These are phyloP conservation scores for Amaranthus cruentus DNA, from an alignment of 148 eudicot genomes.

Conservation along the genomic window DNA sequence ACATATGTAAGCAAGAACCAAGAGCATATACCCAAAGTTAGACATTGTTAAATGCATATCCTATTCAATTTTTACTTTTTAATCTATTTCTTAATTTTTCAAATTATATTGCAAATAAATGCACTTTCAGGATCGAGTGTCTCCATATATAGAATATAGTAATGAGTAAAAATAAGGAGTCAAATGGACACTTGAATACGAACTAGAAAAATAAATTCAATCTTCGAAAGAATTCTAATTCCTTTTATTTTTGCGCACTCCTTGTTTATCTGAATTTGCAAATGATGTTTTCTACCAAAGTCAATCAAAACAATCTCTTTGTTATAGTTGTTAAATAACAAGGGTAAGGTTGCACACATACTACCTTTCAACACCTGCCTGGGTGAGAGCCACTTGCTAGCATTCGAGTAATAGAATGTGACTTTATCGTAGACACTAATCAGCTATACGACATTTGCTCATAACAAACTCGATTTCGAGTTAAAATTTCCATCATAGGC, in stretches of 20 bases:
- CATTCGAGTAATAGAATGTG: too few relatives aligned
- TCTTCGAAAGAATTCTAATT: neutral
- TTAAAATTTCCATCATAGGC: neutral
- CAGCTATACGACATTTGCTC: neutral
- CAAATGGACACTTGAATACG: neutral
- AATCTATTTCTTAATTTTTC: neutral
- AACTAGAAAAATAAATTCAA: neutral
- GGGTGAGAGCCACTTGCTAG: too few relatives aligned
- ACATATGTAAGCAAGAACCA: too few relatives aligned
- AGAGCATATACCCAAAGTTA: neutral
- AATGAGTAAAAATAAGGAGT: neutral
- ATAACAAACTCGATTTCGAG: neutral
- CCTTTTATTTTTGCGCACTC: neutral
- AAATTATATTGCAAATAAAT: neutral
- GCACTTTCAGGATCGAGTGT: too few relatives aligned
- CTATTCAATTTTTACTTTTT: neutral
- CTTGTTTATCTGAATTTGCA: neutral
- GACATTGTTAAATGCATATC: neutral
- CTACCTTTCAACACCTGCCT: too few relatives aligned
- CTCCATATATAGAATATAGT: too few relatives aligned
- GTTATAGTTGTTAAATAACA: too few relatives aligned
- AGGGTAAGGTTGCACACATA: too few relatives aligned
- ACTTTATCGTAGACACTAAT: too few relatives aligned
- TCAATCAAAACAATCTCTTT: too few relatives aligned
- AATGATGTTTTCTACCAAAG: too few relatives aligned